These are phyloP conservation scores for Orychophragmus violaceus DNA, from an alignment of 345 rosid species.

Conservation along the genomic window DNA sequence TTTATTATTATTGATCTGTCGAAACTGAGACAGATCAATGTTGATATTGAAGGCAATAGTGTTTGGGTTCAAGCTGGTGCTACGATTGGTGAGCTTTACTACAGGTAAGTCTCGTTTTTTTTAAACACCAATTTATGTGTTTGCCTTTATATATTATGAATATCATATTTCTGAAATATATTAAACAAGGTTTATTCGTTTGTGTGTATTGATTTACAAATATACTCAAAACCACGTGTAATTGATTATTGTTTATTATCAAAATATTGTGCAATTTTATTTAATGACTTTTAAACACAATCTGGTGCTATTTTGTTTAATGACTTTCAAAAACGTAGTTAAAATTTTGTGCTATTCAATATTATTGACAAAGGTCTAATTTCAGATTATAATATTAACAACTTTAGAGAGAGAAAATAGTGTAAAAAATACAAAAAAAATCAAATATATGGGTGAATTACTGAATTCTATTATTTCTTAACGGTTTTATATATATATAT, in stretches of 20 bases:
- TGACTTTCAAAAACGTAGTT: too few species aligned
- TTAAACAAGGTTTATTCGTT: too few species aligned
- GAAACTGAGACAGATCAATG: conserved; percentile 37
- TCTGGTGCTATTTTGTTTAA: too few species aligned
- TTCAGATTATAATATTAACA: not conserved
- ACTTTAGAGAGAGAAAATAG: not conserved
- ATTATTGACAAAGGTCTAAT: not conserved
- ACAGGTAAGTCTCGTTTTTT: conserved; percentile 6
- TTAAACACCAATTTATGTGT: not conserved
- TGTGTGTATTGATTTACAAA: too few species aligned
- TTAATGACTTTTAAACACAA: too few species aligned
- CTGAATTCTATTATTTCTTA: too few species aligned
- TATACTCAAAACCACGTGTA: too few species aligned
- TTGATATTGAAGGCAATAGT: conserved; percentile 34
- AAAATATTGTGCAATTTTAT: not conserved
- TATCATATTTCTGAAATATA: too few species aligned
- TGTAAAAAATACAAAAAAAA: too few species aligned
- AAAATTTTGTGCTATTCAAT: too few species aligned
- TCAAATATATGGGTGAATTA: not conserved
- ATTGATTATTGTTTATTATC: not conserved
- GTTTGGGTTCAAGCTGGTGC: conserved; percentile 72
- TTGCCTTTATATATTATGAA: too few species aligned
- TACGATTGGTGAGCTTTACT: conserved; percentile 47
- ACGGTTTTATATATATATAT: too few species aligned
- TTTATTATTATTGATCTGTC: conserved; percentile 46